A percentile compares a stretch with the other conserved stretches of the same genome.
phyloP scores from a whole-genome alignment of 106 monocot genomes.

The Ottelia alismoides region DNA sequence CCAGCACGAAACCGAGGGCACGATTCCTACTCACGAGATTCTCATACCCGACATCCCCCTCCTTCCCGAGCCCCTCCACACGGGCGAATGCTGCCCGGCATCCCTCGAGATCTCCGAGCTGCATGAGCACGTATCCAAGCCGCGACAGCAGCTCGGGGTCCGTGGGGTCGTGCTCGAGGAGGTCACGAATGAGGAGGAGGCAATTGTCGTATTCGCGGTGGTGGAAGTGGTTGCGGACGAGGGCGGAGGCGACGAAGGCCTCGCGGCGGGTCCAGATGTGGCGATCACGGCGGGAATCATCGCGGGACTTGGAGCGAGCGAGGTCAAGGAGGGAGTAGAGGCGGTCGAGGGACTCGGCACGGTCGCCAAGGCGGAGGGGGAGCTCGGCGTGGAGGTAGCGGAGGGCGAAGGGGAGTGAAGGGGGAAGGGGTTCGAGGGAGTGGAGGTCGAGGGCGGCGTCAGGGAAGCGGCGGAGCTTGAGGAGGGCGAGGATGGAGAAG shows the following conservation, averaged over 20 bases:
- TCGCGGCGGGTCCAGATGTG: constrained; percentile 75
- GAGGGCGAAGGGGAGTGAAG: constrained; percentile 45
- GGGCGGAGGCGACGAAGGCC: constrained; percentile 30
- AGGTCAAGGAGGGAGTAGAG: constrained; percentile 62
- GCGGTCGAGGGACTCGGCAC: constrained; percentile 57
- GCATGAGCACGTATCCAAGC: constrained; percentile 69
- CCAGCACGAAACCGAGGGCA: constrained; percentile 46
- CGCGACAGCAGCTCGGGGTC: constrained; percentile 64
- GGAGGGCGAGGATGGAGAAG: constrained; percentile 59
- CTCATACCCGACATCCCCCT: constrained; percentile 15
- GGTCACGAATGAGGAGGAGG: constrained; percentile 37
- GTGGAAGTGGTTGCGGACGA: constrained; percentile 52
- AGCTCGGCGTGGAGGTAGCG: constrained; percentile 68
- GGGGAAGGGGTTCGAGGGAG: constrained; percentile 51
- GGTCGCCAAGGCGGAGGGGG: constrained; percentile 51
- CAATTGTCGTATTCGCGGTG: constrained; percentile 77
- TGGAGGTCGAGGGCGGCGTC: constrained; percentile 42
- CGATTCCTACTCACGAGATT: constrained; percentile 60
- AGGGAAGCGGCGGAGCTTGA: constrained; percentile 83
- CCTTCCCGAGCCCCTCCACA: constrained; percentile 27
- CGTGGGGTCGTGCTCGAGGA: constrained; percentile 27
- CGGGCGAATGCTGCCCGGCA: constrained; percentile 33
- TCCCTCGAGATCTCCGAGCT: constrained; percentile 85
- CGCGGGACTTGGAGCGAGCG: constrained; percentile 13
- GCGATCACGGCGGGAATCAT: not conserved